Evolutionary conservation across 352 stramenopile species (phyloP), one percentile per base, ranked within the genome.

Genomic region (Globisporangium canariense): DNA sequence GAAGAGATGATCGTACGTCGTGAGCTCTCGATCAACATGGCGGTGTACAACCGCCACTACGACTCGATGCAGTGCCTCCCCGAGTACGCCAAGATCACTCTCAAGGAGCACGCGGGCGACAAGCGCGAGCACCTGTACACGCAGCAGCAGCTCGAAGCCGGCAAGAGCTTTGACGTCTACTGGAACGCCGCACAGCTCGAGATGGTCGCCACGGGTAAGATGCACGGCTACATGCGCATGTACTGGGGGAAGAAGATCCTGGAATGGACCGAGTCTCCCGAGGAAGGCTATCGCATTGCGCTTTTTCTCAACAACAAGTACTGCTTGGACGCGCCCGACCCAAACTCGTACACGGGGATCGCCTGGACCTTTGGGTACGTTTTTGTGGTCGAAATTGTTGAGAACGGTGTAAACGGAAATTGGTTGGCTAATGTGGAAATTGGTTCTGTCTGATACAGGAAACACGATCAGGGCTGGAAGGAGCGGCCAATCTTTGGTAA

Each of bases 161-260:
- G 70, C n/a, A 72, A 87, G 66, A 99, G 97, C 0, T 93, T 96
- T 60, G 98, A 99, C 73, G 90, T 96, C 60, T 91, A 98, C 61
- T 99, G 98, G 98, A 99, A 99, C 74, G 97, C 97, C 3, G 97
- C 97, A 22, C 97, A 99, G 75, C 68, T 98, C 18, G 93, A 99
- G 69, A 75, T 99, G 59, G 87, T 99, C 4, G 68, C 83, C 47
- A 93, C 96, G 50, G 98, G 97, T 28, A 97, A 97, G 49, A 93
- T 94, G 83, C 86, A 94, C 68, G 85, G 87, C 68, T 96, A 93
- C 72, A 93, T 96, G 85, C 90, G 97, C 56, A 99, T 99, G 98
- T 99, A 99, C 78, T 99, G 98, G 98, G 97, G 91, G 45, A 98
- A 98, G 78, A 99, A 99, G 74, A 97, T 99, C 56, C 78, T 99